Evolutionary conservation across 495 filamentous ascomycete genomes (phyloP).

Genomic region (Trichoderma asperelloides): DNA sequence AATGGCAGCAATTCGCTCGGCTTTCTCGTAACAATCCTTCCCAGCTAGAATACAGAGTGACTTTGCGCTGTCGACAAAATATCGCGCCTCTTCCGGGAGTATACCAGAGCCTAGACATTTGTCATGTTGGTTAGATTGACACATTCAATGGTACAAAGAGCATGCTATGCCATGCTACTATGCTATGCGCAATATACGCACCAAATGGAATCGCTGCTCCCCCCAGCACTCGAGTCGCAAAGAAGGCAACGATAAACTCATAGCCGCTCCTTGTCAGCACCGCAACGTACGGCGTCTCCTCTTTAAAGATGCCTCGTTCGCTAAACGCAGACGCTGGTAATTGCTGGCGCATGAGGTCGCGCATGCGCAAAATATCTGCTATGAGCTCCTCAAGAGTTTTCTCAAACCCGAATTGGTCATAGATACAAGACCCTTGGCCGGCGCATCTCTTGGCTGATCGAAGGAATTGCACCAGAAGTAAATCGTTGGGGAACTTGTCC

Average conservation of each 20-base stretch:
- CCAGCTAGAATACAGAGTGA: neutral
- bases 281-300: neutral
- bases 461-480: neutral
- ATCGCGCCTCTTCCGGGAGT: neutral
- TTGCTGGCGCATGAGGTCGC: constrained; percentile 1
- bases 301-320: neutral
- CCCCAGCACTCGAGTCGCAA: neutral
- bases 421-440: neutral
- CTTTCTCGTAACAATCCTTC: neutral
- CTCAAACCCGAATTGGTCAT: neutral
- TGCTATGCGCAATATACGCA: neutral
- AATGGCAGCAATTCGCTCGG: neutral
- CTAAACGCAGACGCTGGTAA: neutral
- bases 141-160: neutral
- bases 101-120: neutral
- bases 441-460: neutral
- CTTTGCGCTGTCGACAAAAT: neutral
- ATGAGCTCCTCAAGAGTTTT: neutral
- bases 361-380: neutral
- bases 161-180: neutral
- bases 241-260: constrained; percentile 3
- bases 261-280: constrained; percentile 5
- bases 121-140: neutral
- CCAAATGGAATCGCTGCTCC: neutral
- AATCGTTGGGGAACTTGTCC: neutral